Evolutionary conservation across 805 yeast genomes (phyloP).

Genomic region (Yarrowia keelungensis): DNA sequence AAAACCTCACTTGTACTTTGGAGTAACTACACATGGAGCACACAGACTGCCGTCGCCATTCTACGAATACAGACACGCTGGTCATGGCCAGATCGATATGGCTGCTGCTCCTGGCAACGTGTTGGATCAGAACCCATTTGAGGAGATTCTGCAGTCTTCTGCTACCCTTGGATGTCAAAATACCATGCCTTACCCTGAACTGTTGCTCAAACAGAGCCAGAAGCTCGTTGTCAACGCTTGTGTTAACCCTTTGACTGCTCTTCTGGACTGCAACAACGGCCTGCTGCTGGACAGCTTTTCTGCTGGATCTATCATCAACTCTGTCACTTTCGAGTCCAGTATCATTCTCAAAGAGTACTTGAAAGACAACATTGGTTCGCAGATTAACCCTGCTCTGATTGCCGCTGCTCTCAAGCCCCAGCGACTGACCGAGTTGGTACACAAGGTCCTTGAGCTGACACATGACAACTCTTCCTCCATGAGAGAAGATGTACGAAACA

Average conservation of each 20-base stretch:
- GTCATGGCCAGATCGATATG: conserved; percentile 66
- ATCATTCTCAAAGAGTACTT: conserved; percentile 51
- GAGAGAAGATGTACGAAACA: conserved; percentile 67
- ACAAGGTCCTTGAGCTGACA: conserved; percentile 56
- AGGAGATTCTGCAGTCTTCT: conserved; percentile 38
- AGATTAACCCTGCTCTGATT: conserved; percentile 43
- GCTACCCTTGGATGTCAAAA: conserved; percentile 41
- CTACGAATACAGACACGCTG: conserved; percentile 69
- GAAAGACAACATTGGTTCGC: conserved; percentile 2
- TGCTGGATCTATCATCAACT: conserved; percentile 50
- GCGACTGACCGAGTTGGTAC: conserved; percentile 51
- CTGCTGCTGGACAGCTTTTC: conserved; percentile 59
- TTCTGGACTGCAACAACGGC: conserved; percentile 79
- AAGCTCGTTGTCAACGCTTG: conserved; percentile 83
- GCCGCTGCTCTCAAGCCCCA: conserved; percentile 42
- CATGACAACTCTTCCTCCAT: conserved; percentile 70
- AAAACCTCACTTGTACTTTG: conserved; percentile 71
- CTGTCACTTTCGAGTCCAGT: conserved; percentile 57
- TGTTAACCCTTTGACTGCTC: conserved; percentile 82
- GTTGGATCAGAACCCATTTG: conserved; percentile 3
- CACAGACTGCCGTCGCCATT: conserved; percentile 56
- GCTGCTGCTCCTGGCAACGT: conserved; percentile 59
- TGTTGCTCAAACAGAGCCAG: conserved; percentile 68
- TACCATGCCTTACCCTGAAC: conserved; percentile 52
- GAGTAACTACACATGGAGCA: conserved; percentile 85